Percentiles rank a stretch among this genome's conserved stretches.
Conservation (phyloP, 352 stramenopile species). For the Phytophthora nicotianae region DNA sequence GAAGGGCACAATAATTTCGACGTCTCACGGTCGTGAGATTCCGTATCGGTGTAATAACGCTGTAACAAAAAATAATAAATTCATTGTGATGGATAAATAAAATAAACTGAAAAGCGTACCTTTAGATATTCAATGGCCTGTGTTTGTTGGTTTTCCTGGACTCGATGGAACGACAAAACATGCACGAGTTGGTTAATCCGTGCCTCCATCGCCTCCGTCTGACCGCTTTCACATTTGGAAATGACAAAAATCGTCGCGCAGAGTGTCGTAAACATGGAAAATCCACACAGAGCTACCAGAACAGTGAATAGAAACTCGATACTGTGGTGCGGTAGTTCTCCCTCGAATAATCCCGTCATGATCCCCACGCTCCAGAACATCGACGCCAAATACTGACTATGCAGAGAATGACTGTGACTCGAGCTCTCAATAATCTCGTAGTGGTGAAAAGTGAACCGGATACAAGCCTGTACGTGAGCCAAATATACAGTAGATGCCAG, state of each 20-base stretch:
- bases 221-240: conserved; percentile 75
- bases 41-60: conserved; percentile 66
- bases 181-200: conserved; percentile 77
- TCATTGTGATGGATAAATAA: neutral
- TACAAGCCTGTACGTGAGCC: conserved; percentile 60
- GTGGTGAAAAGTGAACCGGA: conserved; percentile 55
- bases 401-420: conserved; percentile 10
- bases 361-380: conserved; percentile 75
- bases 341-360: conserved; percentile 72
- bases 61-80: conserved; percentile 18
- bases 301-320: conserved; percentile 68
- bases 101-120: conserved; percentile 23
- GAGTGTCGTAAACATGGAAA: conserved; percentile 70
- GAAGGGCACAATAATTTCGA: conserved; percentile 77
- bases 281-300: conserved; percentile 65
- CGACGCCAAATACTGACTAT: conserved; percentile 48
- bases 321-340: conserved; percentile 54
- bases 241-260: conserved; percentile 80
- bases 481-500: conserved; percentile 55
- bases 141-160: conserved; percentile 53
- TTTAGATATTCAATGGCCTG: conserved; percentile 72
- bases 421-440: neutral
- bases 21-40: conserved; percentile 71
- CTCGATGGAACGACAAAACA: conserved; percentile 64
- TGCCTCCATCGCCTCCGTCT: conserved; percentile 58